These are phyloP conservation scores for Neurospora pannonica DNA, from an alignment of 495 filamentous ascomycete species.

Conservation along the genomic window DNA sequence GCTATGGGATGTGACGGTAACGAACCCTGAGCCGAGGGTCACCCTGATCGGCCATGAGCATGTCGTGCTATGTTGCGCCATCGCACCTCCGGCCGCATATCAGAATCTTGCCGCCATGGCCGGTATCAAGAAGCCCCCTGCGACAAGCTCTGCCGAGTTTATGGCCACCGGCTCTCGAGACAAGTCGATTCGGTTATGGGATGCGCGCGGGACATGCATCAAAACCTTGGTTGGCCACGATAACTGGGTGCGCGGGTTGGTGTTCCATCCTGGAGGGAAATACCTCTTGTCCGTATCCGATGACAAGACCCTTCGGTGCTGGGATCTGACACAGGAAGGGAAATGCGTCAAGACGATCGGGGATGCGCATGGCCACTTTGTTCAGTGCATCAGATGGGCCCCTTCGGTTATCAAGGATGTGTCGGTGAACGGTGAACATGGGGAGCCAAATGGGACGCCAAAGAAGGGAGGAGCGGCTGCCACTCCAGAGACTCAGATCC, in stretches of 20 bases:
- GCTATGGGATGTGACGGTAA: slow-evolving; percentile 73
- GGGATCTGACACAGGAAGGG: slow-evolving; percentile 88
- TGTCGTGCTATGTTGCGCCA: slow-evolving; percentile 75
- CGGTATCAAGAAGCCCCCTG: slow-evolving; percentile 69
- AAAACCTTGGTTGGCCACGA: slow-evolving; percentile 88
- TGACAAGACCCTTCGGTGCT: slow-evolving; percentile 89
- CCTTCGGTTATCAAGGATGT: slow-evolving; percentile 59
- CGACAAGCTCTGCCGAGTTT: slow-evolving; percentile 72
- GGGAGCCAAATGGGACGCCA: slow-evolving; percentile 36
- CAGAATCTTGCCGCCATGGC: slow-evolving; percentile 67
- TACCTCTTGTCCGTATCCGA: slow-evolving; percentile 80
- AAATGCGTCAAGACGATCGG: slow-evolving; percentile 75
- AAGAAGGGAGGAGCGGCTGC: slow-evolving; percentile 31
- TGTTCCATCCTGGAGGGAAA: slow-evolving; percentile 91
- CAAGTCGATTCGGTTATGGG: slow-evolving; percentile 89
- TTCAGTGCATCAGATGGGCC: slow-evolving; percentile 88
- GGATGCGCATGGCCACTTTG: slow-evolving; percentile 78
- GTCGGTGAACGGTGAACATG: slow-evolving; percentile 45
- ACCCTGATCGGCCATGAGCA: slow-evolving; percentile 87
- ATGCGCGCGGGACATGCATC: slow-evolving; percentile 72
- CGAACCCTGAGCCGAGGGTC: slow-evolving; percentile 63
- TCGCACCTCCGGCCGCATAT: slow-evolving; percentile 77
- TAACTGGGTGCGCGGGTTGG: slow-evolving; percentile 84
- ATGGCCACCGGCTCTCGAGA: slow-evolving; percentile 86
- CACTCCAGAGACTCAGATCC: slow-evolving; percentile 37